These are phyloP conservation scores for Scheffersomyces lignicola DNA, from an alignment of 1,139 yeast species.

Conservation along the genomic window DNA sequence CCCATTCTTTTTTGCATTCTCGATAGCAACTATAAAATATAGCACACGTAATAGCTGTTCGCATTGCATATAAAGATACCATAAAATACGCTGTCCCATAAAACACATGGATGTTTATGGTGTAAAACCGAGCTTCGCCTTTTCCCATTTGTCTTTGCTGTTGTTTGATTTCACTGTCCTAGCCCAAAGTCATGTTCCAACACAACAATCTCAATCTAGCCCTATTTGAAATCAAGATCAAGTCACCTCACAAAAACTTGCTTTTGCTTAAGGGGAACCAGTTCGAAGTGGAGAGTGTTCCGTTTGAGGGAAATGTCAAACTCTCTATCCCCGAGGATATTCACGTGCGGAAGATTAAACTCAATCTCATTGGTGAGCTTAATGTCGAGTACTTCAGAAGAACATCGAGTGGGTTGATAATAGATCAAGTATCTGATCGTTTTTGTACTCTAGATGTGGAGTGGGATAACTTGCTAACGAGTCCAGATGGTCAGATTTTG, in stretches of 20 bases:
- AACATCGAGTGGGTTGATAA: constrained; percentile 30
- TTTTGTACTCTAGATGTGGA: constrained; percentile 49
- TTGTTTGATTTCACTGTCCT: too few relatives aligned
- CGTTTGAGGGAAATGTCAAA: constrained; percentile 57
- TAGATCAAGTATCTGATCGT: constrained; percentile 52
- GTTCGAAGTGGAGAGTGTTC: constrained; percentile 53
- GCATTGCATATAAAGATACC: too few relatives aligned
- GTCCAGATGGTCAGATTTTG: constrained; percentile 43
- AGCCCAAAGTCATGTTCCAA: too few relatives aligned
- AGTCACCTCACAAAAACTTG: constrained; percentile 54
- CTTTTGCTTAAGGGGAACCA: constrained; percentile 58
- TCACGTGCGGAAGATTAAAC: constrained; percentile 45
- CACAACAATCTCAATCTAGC: constrained; percentile 22
- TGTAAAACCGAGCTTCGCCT: too few relatives aligned
- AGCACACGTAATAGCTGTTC: too few relatives aligned
- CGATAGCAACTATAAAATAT: too few relatives aligned
- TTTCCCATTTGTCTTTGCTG: too few relatives aligned
- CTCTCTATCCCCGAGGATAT: constrained; percentile 54
- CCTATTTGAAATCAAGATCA: constrained; percentile 39
- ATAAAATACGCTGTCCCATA: too few relatives aligned
- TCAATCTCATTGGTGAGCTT: constrained; percentile 54
- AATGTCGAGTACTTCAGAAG: constrained; percentile 54
- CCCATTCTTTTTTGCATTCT: too few relatives aligned
- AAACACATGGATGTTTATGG: too few relatives aligned
- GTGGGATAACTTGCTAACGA: constrained; percentile 60